Base-by-base conservation (phyloP, 176 grass and related monocot species). In the Carex parvula region DNA sequence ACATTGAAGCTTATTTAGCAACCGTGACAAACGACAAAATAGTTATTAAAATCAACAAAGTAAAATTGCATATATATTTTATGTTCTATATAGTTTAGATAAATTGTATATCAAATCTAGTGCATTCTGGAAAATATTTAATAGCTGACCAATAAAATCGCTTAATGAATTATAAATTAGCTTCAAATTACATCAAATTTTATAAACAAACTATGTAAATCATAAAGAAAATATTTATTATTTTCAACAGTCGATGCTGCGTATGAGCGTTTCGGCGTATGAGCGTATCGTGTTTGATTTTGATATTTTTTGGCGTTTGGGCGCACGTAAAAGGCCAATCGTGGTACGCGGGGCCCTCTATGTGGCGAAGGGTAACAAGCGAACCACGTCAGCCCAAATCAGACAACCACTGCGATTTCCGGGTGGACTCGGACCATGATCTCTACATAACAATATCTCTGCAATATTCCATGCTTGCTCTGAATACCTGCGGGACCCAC, bases 361-460 rank as follows among this genome's bases (percentile, higher is more conserved):
- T 33, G 80, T 83, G 37, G 60, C 80, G 80, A 66, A 26, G n/a
- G 10, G 61, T 7, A 52, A 65, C 59, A 81, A 81, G 59, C 18
- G 33, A 65, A 7, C 79, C 79, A 81, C 79, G 79, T 65, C 79
- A 81, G 17, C 58, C 8, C 70, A 24, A 73, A 73, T 73, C 70
- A 10, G 39, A 73, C 39, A 10, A 24, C 39, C 70, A 22, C 20
- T 44, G 0, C 4, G 0, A 0, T 52, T 48, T 3, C n/a, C 50
- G 9, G 3, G 1, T 24, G 70, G 20, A 50, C 37, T 5, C 3
- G 68, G 37, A 11, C 4, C 6, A 2, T 9, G 18, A 72, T 46
- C 39, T 72, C 69, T 21, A n/a, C 18, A 11, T 13, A 21, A 21
- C 37, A 7, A 48, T 39, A 3, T 50, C n/a, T 22, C 10, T 22